Conservation (phyloP, 1,139 yeast genomes). For the Protomyces lactucae-debilis region DNA sequence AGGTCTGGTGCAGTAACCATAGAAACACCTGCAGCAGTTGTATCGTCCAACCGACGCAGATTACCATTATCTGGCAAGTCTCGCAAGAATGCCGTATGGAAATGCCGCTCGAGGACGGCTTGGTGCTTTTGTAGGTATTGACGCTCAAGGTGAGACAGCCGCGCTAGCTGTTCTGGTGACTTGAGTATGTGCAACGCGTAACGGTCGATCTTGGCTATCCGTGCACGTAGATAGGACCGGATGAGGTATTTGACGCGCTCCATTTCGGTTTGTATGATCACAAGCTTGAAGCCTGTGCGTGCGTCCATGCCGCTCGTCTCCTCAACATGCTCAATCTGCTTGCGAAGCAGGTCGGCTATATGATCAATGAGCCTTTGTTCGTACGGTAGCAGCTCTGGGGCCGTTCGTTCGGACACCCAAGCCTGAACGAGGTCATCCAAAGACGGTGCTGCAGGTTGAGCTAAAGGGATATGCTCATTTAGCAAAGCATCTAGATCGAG, state of each 20-base stretch:
- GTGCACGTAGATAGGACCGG: slow-evolving; percentile 70
- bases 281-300: slow-evolving; percentile 49
- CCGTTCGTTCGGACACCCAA: slow-evolving; percentile 27
- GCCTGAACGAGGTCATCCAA: slow-evolving; percentile 1
- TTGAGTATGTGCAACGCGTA: slow-evolving; percentile 52
- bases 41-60: slow-evolving; percentile 70
- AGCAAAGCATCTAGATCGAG: neutral
- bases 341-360: slow-evolving; percentile 14
- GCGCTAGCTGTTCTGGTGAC: slow-evolving; percentile 7
- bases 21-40: slow-evolving; percentile 58
- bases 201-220: slow-evolving; percentile 65
- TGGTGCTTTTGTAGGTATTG: slow-evolving; percentile 48
- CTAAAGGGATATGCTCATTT: neutral
- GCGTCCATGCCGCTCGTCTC: slow-evolving; percentile 8
- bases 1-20: slow-evolving; percentile 79
- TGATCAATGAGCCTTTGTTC: slow-evolving; percentile 3
- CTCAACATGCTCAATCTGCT: slow-evolving; percentile 19
- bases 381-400: slow-evolving; percentile 29
- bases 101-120: slow-evolving; percentile 58
- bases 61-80: slow-evolving; percentile 54
- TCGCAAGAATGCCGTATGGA: slow-evolving; percentile 61
- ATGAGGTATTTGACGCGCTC: slow-evolving; percentile 79
- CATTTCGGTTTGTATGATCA: slow-evolving; percentile 84
- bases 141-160: slow-evolving; percentile 29
- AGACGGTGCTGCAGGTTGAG: neutral